Percentiles rank a stretch among this genome's conserved stretches.
phyloP scores from a whole-genome alignment of 139 green algal species.

The Picochlorum sp. region DNA sequence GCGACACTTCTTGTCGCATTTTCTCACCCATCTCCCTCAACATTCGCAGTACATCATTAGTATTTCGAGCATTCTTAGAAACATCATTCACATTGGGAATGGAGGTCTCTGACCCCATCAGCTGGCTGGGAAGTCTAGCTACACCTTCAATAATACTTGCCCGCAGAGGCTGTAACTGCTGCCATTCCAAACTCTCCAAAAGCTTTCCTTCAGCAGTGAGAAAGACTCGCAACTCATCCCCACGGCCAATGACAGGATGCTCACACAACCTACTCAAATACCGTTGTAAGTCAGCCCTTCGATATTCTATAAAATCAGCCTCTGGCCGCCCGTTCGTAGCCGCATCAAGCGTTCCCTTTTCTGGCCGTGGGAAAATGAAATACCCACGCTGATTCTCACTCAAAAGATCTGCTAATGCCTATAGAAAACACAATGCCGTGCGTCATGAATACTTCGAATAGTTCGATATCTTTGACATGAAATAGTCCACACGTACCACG shows the following conservation, averaged over 20 bases:
- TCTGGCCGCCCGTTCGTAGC: conserved; percentile 30
- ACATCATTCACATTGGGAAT: conserved; percentile 57
- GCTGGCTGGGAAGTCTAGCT: conserved; percentile 55
- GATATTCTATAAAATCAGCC: conserved; percentile 71
- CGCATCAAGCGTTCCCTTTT: conserved; percentile 77
- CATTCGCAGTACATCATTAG: conserved; percentile 55
- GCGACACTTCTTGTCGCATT: conserved; percentile 26
- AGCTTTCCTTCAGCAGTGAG: conserved; percentile 68
- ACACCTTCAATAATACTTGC: conserved; percentile 64
- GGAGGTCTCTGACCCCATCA: conserved; percentile 49
- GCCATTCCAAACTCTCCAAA: conserved; percentile 40
- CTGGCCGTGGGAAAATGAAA: conserved; percentile 83
- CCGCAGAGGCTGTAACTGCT: conserved; percentile 42
- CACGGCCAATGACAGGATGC: conserved; percentile 60
- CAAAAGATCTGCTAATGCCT: conserved; percentile 59
- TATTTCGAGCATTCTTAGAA: conserved; percentile 42
- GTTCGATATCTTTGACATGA: not conserved
- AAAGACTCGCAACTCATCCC: conserved; percentile 74
- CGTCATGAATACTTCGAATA: conserved; percentile 11
- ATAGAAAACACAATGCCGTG: not conserved
- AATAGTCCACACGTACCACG: conserved; percentile 35
- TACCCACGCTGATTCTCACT: conserved; percentile 63
- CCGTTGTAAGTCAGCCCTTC: conserved; percentile 61
- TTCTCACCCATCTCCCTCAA: conserved; percentile 59
- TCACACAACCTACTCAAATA: conserved; percentile 71